Base-by-base conservation (phyloP, 148 eudicot species). In the Camellia sinensis region DNA sequence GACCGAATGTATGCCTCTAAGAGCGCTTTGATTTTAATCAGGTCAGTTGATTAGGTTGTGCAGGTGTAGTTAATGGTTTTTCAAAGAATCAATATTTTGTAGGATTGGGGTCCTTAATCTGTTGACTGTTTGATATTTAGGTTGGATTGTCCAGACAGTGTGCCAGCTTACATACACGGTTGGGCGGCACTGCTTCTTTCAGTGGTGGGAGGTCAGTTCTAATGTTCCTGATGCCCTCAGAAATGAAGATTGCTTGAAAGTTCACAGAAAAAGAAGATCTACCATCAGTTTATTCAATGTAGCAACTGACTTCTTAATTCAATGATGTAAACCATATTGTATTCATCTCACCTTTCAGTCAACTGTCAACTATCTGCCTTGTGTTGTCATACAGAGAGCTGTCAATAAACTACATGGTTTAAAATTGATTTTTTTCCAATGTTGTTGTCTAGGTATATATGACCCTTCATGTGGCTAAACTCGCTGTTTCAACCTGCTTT, bases 1-100 rank as follows among this genome's bases (percentile, higher is more conserved):
- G 8, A 95, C 98, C 17, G 98, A n/a, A 95, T 90, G 97, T 95
- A 81, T n/a, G 85, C 94, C 74, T 78, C 98, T n/a, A 54, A 90
- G 98, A 86, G 98, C n/a, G 98, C 57, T 94, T 95, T 75, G 98
- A 95, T 86, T 95, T 95, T 77, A 88, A 92, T n/a, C 46, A 89
- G 90, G 87, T 89, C 89, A 54, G 97, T 95, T 80, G 97, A 93
- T 80, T 93, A 97, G 96, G 98, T 95, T 89, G 97, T 95, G 73
- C 98, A 95, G 94, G 98, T 95, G 71, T n/a, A 83, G 80, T 76
- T 80, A 2, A 59, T 78, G 45, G 13, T n/a, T 21, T 76, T 75
- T 7, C 9, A 15, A 56, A 66, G 10, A 50, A 50, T 67, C 67
- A 63, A 54, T 77, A 29, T 40, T 59, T 67, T 3, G 54, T 74